Evolutionary conservation across 2,329 filamentous ascomycete genomes (phyloP).

Genomic region (Alternaria arbusti): DNA sequence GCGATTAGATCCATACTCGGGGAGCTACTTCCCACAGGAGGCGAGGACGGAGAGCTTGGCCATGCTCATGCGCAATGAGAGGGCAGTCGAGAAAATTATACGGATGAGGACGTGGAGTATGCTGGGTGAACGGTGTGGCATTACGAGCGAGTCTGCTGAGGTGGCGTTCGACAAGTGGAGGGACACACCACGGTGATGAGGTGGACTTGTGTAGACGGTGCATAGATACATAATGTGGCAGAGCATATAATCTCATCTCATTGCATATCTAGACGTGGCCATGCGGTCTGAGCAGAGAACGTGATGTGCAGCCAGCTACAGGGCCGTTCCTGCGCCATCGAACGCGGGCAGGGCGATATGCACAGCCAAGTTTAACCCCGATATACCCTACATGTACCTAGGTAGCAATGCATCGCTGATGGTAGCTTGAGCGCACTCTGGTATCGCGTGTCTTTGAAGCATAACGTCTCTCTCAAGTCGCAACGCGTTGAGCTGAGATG

Average conservation of each 20-base stretch:
- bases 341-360: background rate
- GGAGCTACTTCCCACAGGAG: slow-evolving; percentile 79
- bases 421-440: too few species aligned
- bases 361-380: background rate
- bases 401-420: too few species aligned
- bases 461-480: background rate
- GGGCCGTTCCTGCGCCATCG: background rate
- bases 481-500: background rate
- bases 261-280: background rate
- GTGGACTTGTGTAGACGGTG: background rate
- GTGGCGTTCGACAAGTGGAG: slow-evolving; percentile 46
- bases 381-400: background rate
- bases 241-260: slow-evolving; percentile 15
- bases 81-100: slow-evolving; percentile 78
- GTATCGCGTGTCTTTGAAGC: background rate
- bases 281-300: background rate
- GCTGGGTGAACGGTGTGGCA: slow-evolving; percentile 74
- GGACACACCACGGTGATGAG: slow-evolving; percentile 15
- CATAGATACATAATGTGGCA: background rate
- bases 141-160: slow-evolving; percentile 57
- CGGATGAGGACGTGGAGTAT: slow-evolving; percentile 81
- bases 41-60: slow-evolving; percentile 81
- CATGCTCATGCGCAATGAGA: slow-evolving; percentile 74
- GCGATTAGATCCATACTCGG: slow-evolving; percentile 89
- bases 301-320: background rate